Evolutionary conservation across 352 stramenopile species (phyloP).

Genomic region (Pythium aquatile): DNA sequence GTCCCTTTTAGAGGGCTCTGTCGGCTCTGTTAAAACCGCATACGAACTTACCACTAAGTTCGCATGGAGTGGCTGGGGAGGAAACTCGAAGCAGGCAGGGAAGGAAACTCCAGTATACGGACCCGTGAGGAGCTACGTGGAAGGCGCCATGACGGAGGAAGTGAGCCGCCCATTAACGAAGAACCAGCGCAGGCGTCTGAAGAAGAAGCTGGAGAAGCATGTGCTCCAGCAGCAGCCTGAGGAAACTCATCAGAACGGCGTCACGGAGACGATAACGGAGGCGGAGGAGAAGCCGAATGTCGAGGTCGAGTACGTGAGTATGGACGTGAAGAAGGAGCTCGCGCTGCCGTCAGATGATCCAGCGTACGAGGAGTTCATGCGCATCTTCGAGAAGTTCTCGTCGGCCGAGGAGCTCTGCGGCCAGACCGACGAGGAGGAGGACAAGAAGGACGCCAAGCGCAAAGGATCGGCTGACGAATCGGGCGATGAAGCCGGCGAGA

Average conservation of each 20-base stretch:
- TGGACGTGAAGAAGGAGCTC: conserved; percentile 66
- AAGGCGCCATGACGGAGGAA: conserved; percentile 25
- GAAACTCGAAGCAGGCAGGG: background rate
- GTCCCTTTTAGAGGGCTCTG: background rate
- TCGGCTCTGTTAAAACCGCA: conserved; percentile 3
- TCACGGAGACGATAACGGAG: conserved; percentile 1
- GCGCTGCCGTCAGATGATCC: conserved; percentile 60
- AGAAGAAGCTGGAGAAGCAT: conserved; percentile 84
- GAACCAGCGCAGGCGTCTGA: conserved; percentile 76
- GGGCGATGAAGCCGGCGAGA: conserved; percentile 14
- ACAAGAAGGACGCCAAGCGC: conserved; percentile 6
- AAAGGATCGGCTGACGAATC: conserved; percentile 15
- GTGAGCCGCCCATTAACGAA: conserved; percentile 60
- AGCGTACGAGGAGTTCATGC: conserved; percentile 82
- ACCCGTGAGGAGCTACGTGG: background rate
- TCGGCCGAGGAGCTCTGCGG: conserved; percentile 80
- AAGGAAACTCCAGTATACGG: background rate
- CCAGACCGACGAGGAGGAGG: conserved; percentile 43
- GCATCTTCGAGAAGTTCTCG: conserved; percentile 86
- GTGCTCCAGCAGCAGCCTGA: conserved; percentile 21
- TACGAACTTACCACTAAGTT: conserved; percentile 8
- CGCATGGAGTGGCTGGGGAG: conserved; percentile 3
- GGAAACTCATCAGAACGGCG: conserved; percentile 2
- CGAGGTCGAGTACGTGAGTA: conserved; percentile 83
- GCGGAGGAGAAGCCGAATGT: conserved; percentile 33